Conservation (phyloP, 768 basidiomycete genomes). For the Pisolithus tinctorius region DNA sequence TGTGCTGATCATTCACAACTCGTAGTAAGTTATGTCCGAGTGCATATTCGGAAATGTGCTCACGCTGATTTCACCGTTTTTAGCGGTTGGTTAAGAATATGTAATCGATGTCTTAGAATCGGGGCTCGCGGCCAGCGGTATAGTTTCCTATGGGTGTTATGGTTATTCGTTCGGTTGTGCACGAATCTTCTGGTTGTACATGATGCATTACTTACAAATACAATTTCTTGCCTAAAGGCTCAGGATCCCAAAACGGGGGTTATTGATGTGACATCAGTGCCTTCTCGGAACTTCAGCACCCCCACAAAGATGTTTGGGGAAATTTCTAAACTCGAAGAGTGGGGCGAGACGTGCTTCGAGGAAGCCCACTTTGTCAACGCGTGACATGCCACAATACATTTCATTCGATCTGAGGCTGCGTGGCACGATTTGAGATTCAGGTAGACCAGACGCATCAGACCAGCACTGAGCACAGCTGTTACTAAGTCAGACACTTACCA, state of each 20-base stretch:
- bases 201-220: constrained; percentile 15
- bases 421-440: not conserved
- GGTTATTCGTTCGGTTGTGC: constrained; percentile 16
- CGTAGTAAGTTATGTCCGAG: constrained; percentile 10
- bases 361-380: not conserved
- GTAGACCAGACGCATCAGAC: not conserved
- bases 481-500: not conserved
- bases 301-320: not conserved
- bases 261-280: not conserved
- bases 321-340: not conserved
- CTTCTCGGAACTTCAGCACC: not conserved
- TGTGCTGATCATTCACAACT: constrained; percentile 20
- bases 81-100: constrained; percentile 25
- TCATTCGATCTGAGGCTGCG: not conserved
- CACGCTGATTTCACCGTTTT: constrained; percentile 10
- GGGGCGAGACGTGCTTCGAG: not conserved
- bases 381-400: not conserved
- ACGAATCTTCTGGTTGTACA: not conserved
- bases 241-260: not conserved
- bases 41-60: constrained; percentile 9
- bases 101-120: constrained; percentile 10
- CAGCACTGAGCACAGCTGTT: not conserved
- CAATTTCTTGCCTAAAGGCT: not conserved
- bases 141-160: constrained; percentile 2
- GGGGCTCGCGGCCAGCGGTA: constrained; percentile 4